Base-by-base conservation (phyloP, 2,329 filamentous ascomycete genomes). In the Arthrocladium fulminans region DNA sequence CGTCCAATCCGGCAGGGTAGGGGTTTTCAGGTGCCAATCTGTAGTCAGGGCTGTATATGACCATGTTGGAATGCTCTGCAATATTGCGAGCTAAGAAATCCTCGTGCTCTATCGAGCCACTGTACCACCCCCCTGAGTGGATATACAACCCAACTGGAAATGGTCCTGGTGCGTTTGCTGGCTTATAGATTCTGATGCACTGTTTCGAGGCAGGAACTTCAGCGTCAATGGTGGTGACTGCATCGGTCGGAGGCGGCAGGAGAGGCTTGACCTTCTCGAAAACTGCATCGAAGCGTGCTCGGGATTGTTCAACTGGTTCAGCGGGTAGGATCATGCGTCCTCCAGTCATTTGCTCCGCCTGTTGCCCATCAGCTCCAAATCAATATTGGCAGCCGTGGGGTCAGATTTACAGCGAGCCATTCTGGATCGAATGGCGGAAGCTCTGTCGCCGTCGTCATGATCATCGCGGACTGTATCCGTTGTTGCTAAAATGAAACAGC, bases 391-490 rank as follows among this genome's bases (percentile, higher is more conserved):
- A 13, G 4, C 15, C 7, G 7, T 27, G 3, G 12, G 10, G 15
- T 27, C 20, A 37, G 15, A 15, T 15, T 17, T 45, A 49, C 47
- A 19, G 22, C 29, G 3, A 49, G 29, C 47, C 47, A 49, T 45
- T 49, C 23, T 3, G 47, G 47, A 20, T 43, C 47, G 29, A 49
- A 49, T 8, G 39, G 25, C 13, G 46, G 23, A 4, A 48, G 20
- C 12, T 32, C 38, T 19, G 29, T 9, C 2, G 39, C 30, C 19
- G 32, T 29, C 32, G 34, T 49, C 19, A 3, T 39, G 17, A 15
- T 77, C 48, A 74, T 75, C 1, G 73, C 75, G 12, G 71, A 74
- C 67, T 75, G 72, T 2, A 74, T 81, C 50, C 73, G 70, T 42
- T 69, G 80, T 56, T 81, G 77, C 76, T n/a, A n/a, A n/a, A n/a